Percentiles rank a stretch among this genome's conserved stretches.
Conservation (phyloP, 192 early-diverging fungal genomes). For the Coemansia sp. region DNA sequence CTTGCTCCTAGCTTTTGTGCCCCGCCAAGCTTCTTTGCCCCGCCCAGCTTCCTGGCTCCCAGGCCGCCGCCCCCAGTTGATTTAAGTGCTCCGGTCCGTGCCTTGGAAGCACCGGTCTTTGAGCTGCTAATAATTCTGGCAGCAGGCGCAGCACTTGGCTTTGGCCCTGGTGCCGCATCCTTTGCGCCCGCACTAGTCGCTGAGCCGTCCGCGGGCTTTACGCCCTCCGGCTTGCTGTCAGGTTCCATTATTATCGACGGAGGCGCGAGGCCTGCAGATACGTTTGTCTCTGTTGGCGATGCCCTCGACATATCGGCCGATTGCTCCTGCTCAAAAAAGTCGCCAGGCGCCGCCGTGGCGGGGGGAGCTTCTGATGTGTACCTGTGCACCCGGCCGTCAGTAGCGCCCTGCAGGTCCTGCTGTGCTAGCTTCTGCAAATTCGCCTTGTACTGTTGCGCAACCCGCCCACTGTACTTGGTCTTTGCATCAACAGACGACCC, state of each 20-base stretch:
- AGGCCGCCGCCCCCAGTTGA: conserved; percentile 18
- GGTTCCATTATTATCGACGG: conserved; percentile 15
- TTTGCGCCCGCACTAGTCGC: not conserved
- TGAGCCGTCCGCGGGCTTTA: not conserved
- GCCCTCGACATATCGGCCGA: conserved; percentile 6
- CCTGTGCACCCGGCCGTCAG: conserved; percentile 29
- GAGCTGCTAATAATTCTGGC: conserved; percentile 16
- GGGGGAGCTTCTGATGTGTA: conserved; percentile 1
- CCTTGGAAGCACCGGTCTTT: conserved; percentile 13
- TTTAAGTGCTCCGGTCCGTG: conserved; percentile 14
- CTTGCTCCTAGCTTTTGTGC: conserved; percentile 74
- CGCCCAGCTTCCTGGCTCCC: conserved; percentile 40
- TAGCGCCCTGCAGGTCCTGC: conserved; percentile 52
- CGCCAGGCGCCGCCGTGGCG: conserved; percentile 1
- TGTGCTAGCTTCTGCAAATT: conserved; percentile 61
- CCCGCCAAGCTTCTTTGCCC: conserved; percentile 70
- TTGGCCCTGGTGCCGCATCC: conserved; percentile 1
- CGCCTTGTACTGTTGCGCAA: conserved; percentile 77
- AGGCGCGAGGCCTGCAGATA: conserved; percentile 11
- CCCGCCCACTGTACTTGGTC: conserved; percentile 70
- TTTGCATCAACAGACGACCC: conserved; percentile 63
- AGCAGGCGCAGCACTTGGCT: conserved; percentile 14
- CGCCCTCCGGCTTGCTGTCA: not conserved
- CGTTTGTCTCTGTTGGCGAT: not conserved
- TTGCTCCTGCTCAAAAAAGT: conserved; percentile 24